Percentiles rank a stretch among this genome's conserved stretches.
phyloP scores from a whole-genome alignment of 345 rosid species.

The Lumnitzera racemosa region DNA sequence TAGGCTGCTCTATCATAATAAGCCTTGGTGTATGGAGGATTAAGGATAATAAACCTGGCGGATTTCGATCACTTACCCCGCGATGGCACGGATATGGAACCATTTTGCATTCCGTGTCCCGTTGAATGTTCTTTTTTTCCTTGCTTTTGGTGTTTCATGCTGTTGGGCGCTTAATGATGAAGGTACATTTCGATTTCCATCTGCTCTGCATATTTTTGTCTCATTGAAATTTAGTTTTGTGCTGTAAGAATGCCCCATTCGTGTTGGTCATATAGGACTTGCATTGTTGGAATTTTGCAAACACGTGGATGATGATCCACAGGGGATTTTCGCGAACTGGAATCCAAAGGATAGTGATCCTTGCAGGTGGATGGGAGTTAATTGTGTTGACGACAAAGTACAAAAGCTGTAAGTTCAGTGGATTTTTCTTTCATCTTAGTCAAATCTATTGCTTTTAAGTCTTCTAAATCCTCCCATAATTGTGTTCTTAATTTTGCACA shows the following conservation, averaged over 20 bases:
- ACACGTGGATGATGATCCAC: conserved; percentile 58
- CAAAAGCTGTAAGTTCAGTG: conserved; percentile 60
- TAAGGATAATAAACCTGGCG: conserved; percentile 52
- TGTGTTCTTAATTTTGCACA: conserved; percentile 1
- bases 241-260: too few species aligned
- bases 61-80: conserved; percentile 32
- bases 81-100: conserved; percentile 79
- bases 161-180: conserved; percentile 50
- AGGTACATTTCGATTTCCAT: conserved; percentile 28
- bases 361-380: conserved; percentile 74
- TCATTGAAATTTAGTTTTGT: too few species aligned
- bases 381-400: conserved; percentile 60
- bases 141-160: conserved; percentile 30
- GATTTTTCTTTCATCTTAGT: neutral
- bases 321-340: conserved; percentile 64
- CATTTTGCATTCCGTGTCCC: conserved; percentile 49
- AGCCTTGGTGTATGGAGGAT: conserved; percentile 20
- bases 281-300: conserved; percentile 60
- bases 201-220: too few species aligned
- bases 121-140: conserved; percentile 33
- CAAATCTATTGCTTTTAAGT: too few species aligned
- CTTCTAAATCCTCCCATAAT: too few species aligned
- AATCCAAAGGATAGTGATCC: conserved; percentile 35
- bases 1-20: conserved; percentile 2
- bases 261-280: conserved; percentile 39